Base-by-base conservation (phyloP, 495 filamentous ascomycete genomes). In the Hypoxylon rickii region DNA sequence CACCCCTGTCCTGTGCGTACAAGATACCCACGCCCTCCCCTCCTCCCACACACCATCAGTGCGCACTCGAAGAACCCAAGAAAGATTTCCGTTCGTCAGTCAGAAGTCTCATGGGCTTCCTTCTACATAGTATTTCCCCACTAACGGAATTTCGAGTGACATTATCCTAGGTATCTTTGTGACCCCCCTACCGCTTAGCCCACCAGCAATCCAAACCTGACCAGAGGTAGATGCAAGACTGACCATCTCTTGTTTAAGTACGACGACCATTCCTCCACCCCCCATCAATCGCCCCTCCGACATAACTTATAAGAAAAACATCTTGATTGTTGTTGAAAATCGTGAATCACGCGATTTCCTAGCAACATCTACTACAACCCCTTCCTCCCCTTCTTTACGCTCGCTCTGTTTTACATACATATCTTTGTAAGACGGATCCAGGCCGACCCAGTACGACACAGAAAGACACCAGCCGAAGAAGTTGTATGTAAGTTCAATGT, bases 341-440 rank as follows among this genome's bases (percentile, higher is more conserved):
- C 4, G 58, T 61, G 56, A 68, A 63, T 69, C 40, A 54, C 63
- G 59, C 66, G 45, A 58, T 66, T 29, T 54, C 40, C 58, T 31
- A 41, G 40, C 50, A 43, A 37, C 52, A 51, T 56, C 43, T 55
- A 59, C 55, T 52, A 56, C 45, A 39, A 57, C 48, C 13, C 16
- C 34, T 18, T 38, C 48, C 52, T 43, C 55, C 59, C 64, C 48
- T 55, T 53, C 40, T 55, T 55, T 61, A 51, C 45, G 51, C 44
- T 58, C 59, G 64, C 58, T 71, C 60, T 66, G 63, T 63, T 53
- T 67, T 71, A 45, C 61, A 42, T 65, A 55, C 55, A 51, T 24
- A 45, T 44, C 49, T 58, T 54, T 63, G 59, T 63, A 63, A 62
- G 50, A 62, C 66, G 51, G 47, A 63, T 46, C 54, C 59, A 58